phyloP scores from a whole-genome alignment of 148 eudicot species.

The Dysphania ambrosioides region DNA sequence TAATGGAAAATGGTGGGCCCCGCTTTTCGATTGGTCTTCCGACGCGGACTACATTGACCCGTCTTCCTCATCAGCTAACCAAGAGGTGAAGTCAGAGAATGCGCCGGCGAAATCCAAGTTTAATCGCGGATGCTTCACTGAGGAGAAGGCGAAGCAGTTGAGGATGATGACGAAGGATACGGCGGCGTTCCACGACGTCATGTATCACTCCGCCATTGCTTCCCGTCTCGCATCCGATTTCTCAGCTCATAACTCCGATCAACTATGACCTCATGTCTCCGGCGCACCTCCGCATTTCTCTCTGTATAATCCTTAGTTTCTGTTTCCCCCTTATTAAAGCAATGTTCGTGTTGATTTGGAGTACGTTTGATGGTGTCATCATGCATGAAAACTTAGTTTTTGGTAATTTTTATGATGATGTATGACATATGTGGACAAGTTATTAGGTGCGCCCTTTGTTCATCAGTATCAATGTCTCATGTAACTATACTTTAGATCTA shows the following conservation, averaged over 20 bases:
- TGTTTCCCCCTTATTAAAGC: not conserved
- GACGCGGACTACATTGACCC: slow-evolving; percentile 60
- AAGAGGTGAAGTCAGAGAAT: not conserved
- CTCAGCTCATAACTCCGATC: slow-evolving; percentile 8
- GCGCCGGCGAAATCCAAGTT: slow-evolving; percentile 29
- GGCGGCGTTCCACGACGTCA: slow-evolving; percentile 56
- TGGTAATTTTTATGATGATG: slow-evolving; percentile 7
- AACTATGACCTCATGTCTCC: not conserved
- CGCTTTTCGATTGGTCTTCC: slow-evolving; percentile 61
- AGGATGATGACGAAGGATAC: slow-evolving; percentile 54
- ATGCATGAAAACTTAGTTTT: slow-evolving; percentile 6
- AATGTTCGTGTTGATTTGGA: not conserved
- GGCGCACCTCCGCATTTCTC: not conserved
- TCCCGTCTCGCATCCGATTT: slow-evolving; percentile 71
- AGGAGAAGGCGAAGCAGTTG: slow-evolving; percentile 63
- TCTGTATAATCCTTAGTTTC: not conserved
- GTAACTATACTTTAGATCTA: no score
- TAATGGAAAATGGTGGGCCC: slow-evolving; percentile 55
- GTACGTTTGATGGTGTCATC: slow-evolving; percentile 6
- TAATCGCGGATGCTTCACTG: slow-evolving; percentile 53
- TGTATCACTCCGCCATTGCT: slow-evolving; percentile 85
- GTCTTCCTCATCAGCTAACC: no score
- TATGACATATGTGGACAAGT: not conserved
- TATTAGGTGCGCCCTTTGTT: not conserved
- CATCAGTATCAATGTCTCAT: no score